Conservation (phyloP, 352 stramenopile genomes). For the Phytopythium helicoides region DNA sequence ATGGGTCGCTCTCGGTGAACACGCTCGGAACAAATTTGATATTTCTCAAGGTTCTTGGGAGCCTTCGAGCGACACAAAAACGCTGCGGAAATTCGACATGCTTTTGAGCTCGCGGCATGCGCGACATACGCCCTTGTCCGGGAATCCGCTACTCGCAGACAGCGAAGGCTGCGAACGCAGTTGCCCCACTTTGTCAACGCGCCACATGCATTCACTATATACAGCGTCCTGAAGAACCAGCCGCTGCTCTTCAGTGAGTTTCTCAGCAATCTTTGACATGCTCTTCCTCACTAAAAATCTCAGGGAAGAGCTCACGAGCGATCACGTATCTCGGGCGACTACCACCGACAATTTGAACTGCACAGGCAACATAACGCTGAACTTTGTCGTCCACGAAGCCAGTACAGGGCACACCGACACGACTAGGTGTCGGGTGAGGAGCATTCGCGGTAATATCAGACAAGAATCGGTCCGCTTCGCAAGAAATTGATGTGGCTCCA, state of each 20-base stretch:
- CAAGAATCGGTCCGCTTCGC: neutral
- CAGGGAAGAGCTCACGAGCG: conserved; percentile 69
- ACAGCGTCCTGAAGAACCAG: conserved; percentile 66
- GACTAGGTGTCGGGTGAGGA: neutral
- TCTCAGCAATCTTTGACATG: conserved; percentile 68
- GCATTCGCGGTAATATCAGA: neutral
- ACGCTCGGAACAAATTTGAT: conserved; percentile 75
- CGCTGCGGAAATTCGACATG: conserved; percentile 73
- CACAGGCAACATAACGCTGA: conserved; percentile 54
- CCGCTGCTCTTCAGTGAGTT: conserved; percentile 46
- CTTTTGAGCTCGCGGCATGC: conserved; percentile 63
- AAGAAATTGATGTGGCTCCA: neutral
- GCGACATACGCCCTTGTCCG: conserved; percentile 50
- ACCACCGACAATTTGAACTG: conserved; percentile 68
- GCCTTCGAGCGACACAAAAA: conserved; percentile 69
- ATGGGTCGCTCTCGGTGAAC: conserved; percentile 77
- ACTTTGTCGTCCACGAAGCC: conserved; percentile 65
- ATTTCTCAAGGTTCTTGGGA: conserved; percentile 72
- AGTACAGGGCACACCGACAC: conserved; percentile 48
- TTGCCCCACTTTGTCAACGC: conserved; percentile 70
- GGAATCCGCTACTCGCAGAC: conserved; percentile 37
- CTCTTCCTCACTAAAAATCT: conserved; percentile 47
- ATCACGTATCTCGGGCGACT: conserved; percentile 81
- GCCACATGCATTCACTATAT: conserved; percentile 79
- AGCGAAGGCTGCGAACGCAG: conserved; percentile 74